A percentile compares a stretch with the other conserved stretches of the same genome.
These are phyloP conservation scores for Posidonia australis DNA, from an alignment of 106 monocot genomes.

Conservation along the genomic window DNA sequence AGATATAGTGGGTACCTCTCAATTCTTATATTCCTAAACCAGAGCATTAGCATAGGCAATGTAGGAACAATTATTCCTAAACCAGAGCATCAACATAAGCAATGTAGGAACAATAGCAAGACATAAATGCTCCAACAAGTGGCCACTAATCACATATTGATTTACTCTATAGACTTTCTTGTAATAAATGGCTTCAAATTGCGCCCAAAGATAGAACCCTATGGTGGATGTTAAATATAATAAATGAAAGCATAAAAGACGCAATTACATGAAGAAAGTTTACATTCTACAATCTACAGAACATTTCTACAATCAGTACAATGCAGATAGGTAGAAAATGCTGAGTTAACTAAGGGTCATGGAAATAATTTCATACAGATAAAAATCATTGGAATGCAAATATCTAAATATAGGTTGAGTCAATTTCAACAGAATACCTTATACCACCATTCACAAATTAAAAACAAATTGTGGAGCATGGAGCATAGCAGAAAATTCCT, in stretches of 20 bases:
- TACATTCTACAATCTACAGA: not conserved
- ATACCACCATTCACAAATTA: too few relatives aligned
- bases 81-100: too few relatives aligned
- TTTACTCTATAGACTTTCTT: conserved; percentile 63
- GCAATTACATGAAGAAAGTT: not conserved
- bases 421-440: too few relatives aligned
- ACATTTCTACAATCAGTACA: not conserved
- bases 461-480: too few relatives aligned
- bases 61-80: too few relatives aligned
- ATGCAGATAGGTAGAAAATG: too few relatives aligned
- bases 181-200: conserved; percentile 67
- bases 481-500: too few relatives aligned
- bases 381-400: too few relatives aligned
- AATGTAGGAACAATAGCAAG: conserved; percentile 50
- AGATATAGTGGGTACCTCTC: conserved; percentile 30
- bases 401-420: too few relatives aligned
- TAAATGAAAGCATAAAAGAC: not conserved
- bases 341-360: too few relatives aligned
- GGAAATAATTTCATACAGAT: too few relatives aligned
- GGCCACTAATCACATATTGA: conserved; percentile 71
- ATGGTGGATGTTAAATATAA: not conserved
- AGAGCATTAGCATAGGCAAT: conserved; percentile 75
- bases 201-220: conserved; percentile 81
- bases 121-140: conserved; percentile 80
- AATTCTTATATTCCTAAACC: conserved; percentile 68